Conservation (phyloP, 164 flowering plant species). For the Annona cherimola region DNA sequence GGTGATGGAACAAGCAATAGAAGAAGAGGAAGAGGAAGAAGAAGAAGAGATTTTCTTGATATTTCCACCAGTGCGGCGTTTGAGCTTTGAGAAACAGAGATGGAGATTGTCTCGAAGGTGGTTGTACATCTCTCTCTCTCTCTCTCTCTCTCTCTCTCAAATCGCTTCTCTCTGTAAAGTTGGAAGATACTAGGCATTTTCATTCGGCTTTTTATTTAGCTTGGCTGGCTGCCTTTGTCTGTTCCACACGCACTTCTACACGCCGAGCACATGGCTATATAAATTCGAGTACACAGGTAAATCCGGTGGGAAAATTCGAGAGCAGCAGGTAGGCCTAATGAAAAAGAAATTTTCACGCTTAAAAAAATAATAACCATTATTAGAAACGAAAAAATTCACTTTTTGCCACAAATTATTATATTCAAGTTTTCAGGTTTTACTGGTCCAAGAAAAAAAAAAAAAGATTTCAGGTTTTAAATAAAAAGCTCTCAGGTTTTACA, state of each 20-base stretch:
- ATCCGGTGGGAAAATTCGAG: too few relatives aligned
- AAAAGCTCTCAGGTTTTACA: too few relatives aligned
- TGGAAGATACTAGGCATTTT: neutral
- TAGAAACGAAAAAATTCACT: too few relatives aligned
- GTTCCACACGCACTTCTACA: neutral
- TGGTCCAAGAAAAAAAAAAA: too few relatives aligned
- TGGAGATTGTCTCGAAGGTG: slow-evolving; percentile 37
- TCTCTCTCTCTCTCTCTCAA: neutral
- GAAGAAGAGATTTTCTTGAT: slow-evolving; percentile 5
- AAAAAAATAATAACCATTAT: too few relatives aligned
- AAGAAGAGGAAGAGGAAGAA: neutral
- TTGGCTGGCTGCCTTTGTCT: neutral
- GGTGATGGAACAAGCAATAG: neutral
- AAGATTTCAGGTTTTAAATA: too few relatives aligned
- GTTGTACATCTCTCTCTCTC: slow-evolving; percentile 18
- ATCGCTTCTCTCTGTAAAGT: neutral
- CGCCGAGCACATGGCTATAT: neutral
- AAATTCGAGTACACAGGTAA: too few relatives aligned
- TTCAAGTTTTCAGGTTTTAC: too few relatives aligned
- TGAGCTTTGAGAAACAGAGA: slow-evolving; percentile 45
- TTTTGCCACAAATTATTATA: too few relatives aligned
- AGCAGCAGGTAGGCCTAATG: too few relatives aligned
- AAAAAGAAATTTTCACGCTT: too few relatives aligned
- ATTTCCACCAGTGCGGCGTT: slow-evolving; percentile 8
- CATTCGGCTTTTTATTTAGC: neutral